phyloP scores from a whole-genome alignment of 768 basidiomycete species.

The Mycena polygramma region DNA sequence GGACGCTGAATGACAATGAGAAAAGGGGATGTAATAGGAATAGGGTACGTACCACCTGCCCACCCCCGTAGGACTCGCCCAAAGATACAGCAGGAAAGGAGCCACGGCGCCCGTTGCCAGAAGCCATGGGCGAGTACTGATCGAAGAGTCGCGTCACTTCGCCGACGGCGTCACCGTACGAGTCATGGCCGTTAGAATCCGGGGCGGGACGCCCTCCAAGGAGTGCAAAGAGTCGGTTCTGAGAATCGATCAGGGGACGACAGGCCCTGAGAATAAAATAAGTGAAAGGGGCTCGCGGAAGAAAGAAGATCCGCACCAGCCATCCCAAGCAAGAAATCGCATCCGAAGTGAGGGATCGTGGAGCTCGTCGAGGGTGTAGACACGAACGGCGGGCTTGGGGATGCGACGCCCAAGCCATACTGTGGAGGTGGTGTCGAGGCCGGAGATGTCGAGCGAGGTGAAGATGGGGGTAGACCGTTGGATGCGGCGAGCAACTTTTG shows the following conservation, averaged over 20 bases:
- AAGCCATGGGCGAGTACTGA: neutral
- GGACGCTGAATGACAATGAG: neutral
- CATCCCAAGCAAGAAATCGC: conserved; percentile 1
- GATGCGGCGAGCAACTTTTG: too few relatives aligned
- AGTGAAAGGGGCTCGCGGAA: too few relatives aligned
- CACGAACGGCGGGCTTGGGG: neutral
- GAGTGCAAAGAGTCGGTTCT: neutral
- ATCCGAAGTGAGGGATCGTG: neutral
- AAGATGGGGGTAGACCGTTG: conserved; percentile 34
- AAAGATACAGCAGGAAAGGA: neutral
- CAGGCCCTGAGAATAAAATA: neutral
- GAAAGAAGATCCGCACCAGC: too few relatives aligned
- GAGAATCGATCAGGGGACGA: conserved; percentile 1
- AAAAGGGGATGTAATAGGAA: too few relatives aligned
- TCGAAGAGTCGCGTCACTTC: neutral
- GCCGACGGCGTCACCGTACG: neutral
- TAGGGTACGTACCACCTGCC: too few relatives aligned
- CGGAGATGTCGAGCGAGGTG: conserved; percentile 46
- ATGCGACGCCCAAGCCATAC: neutral
- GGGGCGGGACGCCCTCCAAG: conserved; percentile 8
- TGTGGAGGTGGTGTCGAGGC: conserved; percentile 58
- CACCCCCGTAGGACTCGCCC: neutral
- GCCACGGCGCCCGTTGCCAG: neutral
- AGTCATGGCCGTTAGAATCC: neutral
- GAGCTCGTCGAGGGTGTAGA: neutral